phyloP scores from a whole-genome alignment of 2,329 filamentous ascomycete genomes.

The Colletotrichum costaricense region DNA sequence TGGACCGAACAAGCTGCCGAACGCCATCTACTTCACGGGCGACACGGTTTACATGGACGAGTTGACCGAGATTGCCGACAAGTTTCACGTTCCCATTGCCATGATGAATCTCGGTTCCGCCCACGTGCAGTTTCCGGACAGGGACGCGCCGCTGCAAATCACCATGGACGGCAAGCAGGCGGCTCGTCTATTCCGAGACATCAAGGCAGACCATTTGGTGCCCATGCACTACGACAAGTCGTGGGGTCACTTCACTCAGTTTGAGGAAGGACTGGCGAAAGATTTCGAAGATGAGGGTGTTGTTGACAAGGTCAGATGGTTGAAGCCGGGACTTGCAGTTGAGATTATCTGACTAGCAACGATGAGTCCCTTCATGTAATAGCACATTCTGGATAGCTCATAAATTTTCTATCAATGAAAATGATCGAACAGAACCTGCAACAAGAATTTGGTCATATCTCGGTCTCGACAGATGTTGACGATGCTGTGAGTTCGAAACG shows the following conservation, averaged over 20 bases:
- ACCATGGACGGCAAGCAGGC: conserved; percentile 58
- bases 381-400: too few species aligned
- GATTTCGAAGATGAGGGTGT: conserved; percentile 49
- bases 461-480: too few species aligned
- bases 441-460: too few species aligned
- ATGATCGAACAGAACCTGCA: too few species aligned
- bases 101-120: too few species aligned
- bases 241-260: conserved; percentile 57
- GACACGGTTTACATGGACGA: conserved; percentile 60
- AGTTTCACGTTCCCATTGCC: conserved; percentile 51
- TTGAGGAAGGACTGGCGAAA: conserved; percentile 41
- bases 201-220: conserved; percentile 54
- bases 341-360: too few species aligned
- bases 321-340: conserved; percentile 41
- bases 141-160: conserved; percentile 30
- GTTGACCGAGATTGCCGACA: conserved; percentile 45
- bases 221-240: conserved; percentile 56
- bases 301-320: conserved; percentile 47
- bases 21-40: conserved; percentile 60
- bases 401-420: too few species aligned
- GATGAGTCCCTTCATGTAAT: too few species aligned
- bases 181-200: conserved; percentile 49
- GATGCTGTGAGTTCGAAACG: too few species aligned
- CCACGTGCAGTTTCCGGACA: too few species aligned
- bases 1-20: conserved; percentile 48